phyloP scores from a whole-genome alignment of 2,329 filamentous ascomycete genomes.

The Helotiales sp. region DNA sequence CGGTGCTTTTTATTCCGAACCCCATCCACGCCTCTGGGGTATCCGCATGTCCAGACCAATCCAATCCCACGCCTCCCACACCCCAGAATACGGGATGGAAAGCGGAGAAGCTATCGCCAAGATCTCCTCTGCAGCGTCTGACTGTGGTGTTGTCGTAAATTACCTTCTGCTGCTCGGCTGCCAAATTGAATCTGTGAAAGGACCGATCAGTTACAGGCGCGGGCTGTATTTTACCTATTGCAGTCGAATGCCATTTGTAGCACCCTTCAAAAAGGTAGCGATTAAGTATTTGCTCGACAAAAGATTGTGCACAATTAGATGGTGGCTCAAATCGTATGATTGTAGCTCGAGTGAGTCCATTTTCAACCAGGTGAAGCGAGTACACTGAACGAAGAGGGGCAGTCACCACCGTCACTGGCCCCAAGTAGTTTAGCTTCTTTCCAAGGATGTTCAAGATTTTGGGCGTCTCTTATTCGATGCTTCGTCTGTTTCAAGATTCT shows the following conservation, averaged over 20 bases:
- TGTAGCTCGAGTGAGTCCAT: too few species aligned
- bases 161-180: background rate
- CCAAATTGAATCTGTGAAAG: background rate
- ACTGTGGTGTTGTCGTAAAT: background rate
- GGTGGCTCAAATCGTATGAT: too few species aligned
- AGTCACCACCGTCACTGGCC: too few species aligned
- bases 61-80: background rate
- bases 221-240: background rate
- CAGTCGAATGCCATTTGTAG: background rate
- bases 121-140: background rate
- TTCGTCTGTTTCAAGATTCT: background rate
- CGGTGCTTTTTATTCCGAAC: too few species aligned
- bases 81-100: background rate
- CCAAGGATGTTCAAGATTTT: background rate
- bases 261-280: too few species aligned
- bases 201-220: background rate
- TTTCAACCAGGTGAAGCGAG: too few species aligned
- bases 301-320: too few species aligned
- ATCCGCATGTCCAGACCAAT: background rate
- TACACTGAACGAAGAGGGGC: too few species aligned
- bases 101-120: background rate
- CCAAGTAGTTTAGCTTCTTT: too few species aligned
- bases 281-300: too few species aligned
- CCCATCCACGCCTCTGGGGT: background rate
- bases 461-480: slow-evolving; percentile 2